These are phyloP conservation scores for Ophiocordyceps camponoti-floridani DNA, from an alignment of 2,329 filamentous ascomycete species.

Conservation along the genomic window DNA sequence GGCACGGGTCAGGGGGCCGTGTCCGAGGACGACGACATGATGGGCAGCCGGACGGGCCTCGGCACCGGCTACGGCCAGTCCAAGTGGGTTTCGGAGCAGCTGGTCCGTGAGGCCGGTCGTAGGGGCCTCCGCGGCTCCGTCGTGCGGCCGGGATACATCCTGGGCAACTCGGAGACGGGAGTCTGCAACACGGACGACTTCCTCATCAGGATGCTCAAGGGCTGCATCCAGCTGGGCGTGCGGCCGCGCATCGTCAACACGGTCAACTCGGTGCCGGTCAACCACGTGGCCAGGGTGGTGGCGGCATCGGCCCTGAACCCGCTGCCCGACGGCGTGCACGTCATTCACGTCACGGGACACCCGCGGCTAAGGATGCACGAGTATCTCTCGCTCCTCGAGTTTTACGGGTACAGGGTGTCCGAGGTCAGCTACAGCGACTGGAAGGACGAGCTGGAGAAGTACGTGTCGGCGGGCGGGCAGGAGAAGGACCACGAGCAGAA, in stretches of 20 bases:
- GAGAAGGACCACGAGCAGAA: constrained; percentile 12
- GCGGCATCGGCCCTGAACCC: constrained; percentile 53
- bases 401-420: constrained; percentile 56
- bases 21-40: constrained; percentile 49
- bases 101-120: constrained; percentile 49
- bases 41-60: constrained; percentile 46
- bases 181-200: constrained; percentile 77
- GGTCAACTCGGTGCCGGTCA: constrained; percentile 77
- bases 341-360: constrained; percentile 65
- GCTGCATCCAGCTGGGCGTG: constrained; percentile 60
- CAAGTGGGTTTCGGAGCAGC: constrained; percentile 66
- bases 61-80: constrained; percentile 62
- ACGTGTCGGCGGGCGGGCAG: constrained; percentile 8
- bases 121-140: constrained; percentile 55
- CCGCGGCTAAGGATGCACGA: constrained; percentile 64
- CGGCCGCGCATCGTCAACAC: constrained; percentile 70
- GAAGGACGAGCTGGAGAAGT: constrained; percentile 12
- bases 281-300: constrained; percentile 66
- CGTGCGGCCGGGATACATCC: constrained; percentile 61
- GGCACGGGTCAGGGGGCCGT: constrained; percentile 57
- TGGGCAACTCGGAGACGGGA: constrained; percentile 54
- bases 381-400: constrained; percentile 50
- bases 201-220: constrained; percentile 70
- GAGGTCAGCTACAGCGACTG: constrained; percentile 47
- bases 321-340: constrained; percentile 27